Evolutionary conservation across 768 basidiomycete species (phyloP), one percentile per base, ranked within the genome.

Genomic region (Auriscalpium orientale): DNA sequence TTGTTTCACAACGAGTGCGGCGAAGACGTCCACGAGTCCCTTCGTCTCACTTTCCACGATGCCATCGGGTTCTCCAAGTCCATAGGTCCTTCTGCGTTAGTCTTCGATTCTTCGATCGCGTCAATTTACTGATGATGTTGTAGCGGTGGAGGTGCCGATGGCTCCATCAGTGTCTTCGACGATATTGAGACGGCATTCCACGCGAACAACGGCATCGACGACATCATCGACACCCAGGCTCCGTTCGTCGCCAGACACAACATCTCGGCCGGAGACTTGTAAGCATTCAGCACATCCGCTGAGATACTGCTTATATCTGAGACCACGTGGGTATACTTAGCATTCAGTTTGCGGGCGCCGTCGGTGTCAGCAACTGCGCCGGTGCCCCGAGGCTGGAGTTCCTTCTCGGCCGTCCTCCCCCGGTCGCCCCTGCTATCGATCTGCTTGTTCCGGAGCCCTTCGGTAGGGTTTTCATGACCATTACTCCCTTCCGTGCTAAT

Each of bases 221-320:
- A 73, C 13, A 72, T 76, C 52, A 67, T 77, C 47, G 70, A 69
- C 5, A 64, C 54, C 0, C 68, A 75, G 57, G 66, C 63, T 28
- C 69, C 68, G 4, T 67, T 76, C 65, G 55, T 74, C 45, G 57
- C 58, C 20, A 67, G 63, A 37, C 68, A 74, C 61, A 69, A 72
- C 57, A 67, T 76, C 37, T 65, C 71, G 11, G 59, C 74, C 20
- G 78, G 76, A 38, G 79, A 81, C 66, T 74, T 81, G 77, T 79
- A 56, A 55, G 73, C 28, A 28, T 7, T 28, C 28, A 28, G 28
- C 28, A 28, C 28, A 28, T 28, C 28, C 7, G 28, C 28, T 28
- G 28, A 28, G 28, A 28, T 2, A 28, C 28, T 28, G 28, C 7
- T 1, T 28, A 21, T 34, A 28, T 11, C n/a, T n/a, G 28, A 10